A percentile compares a stretch with the other conserved stretches of the same genome.
phyloP scores from a whole-genome alignment of 1,284 basidiomycete genomes.

The Testicularia cyperi region DNA sequence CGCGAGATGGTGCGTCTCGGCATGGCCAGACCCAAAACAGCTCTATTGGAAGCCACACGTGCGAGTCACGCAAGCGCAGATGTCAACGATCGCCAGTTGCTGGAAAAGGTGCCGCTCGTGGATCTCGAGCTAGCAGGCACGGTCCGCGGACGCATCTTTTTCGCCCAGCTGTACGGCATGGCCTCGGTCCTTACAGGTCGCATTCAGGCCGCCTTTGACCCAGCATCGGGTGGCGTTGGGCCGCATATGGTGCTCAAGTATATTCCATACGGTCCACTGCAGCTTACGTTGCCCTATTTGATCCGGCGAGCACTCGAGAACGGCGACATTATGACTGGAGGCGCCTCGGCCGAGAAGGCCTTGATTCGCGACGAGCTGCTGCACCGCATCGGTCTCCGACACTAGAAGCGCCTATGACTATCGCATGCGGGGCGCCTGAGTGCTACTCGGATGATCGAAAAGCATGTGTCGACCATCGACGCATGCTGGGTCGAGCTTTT shows the following conservation, averaged over 20 bases:
- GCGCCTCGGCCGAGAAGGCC: conserved; percentile 62
- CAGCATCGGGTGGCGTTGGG: conserved; percentile 68
- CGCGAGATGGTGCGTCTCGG: conserved; percentile 68
- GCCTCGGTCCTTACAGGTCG: conserved; percentile 73
- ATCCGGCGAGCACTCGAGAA: conserved; percentile 77
- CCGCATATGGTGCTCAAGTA: conserved; percentile 56
- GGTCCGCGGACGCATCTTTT: conserved; percentile 70
- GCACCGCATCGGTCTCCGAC: conserved; percentile 31
- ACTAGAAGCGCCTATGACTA: no score
- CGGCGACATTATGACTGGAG: conserved; percentile 68
- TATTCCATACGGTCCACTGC: conserved; percentile 47
- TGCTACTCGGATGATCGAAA: no score
- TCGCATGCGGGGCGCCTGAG: no score
- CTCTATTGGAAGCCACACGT: conserved; percentile 20
- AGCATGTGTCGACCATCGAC: no score
- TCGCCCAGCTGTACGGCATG: conserved; percentile 82
- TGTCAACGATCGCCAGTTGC: not conserved
- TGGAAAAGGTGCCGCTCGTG: conserved; percentile 21
- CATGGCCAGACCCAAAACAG: conserved; percentile 63
- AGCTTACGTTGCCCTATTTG: conserved; percentile 72
- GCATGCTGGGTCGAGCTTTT: no score
- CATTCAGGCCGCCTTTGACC: conserved; percentile 68
- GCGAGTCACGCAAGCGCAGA: not conserved
- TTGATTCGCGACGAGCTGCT: conserved; percentile 31
- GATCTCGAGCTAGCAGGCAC: conserved; percentile 62